Conservation (phyloP, 2,329 filamentous ascomycete species). For the Aspergillus transmontanensis region DNA sequence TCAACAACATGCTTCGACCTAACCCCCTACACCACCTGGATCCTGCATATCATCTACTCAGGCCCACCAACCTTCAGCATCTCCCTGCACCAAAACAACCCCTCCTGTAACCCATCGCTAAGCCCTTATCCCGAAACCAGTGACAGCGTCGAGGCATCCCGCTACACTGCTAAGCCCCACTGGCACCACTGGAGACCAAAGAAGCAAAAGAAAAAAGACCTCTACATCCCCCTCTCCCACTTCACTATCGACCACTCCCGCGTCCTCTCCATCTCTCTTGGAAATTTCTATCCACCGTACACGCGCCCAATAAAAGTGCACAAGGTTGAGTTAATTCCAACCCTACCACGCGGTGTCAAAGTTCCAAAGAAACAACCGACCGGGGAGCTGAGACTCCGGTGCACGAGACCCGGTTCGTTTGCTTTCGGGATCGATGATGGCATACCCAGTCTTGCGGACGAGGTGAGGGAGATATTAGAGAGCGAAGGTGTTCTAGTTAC, state of each 20-base stretch:
- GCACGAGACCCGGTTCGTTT: conserved; percentile 69
- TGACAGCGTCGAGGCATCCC: conserved; percentile 66
- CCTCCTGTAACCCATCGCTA: conserved; percentile 56
- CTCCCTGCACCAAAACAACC: conserved; percentile 68
- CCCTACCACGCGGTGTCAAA: conserved; percentile 53
- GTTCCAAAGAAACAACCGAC: conserved; percentile 64
- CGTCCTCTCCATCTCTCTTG: conserved; percentile 62
- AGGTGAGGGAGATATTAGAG: conserved; percentile 63
- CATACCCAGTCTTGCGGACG: conserved; percentile 59
- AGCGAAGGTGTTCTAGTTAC: conserved; percentile 66
- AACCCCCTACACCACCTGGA: conserved; percentile 56
- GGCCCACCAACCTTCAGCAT: conserved; percentile 66
- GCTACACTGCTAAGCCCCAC: conserved; percentile 52
- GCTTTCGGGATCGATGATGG: conserved; percentile 75
- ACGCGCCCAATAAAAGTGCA: conserved; percentile 55
- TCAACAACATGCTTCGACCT: conserved; percentile 59
- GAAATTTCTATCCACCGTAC: conserved; percentile 61
- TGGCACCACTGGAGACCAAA: background rate
- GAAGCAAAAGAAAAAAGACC: conserved; percentile 44
- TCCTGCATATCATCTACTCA: conserved; percentile 66
- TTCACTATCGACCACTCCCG: conserved; percentile 64
- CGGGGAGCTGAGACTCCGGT: conserved; percentile 63
- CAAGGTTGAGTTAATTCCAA: conserved; percentile 62
- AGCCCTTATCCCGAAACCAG: conserved; percentile 68
- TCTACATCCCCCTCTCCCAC: conserved; percentile 69